These are phyloP conservation scores for Blumeria hordei DNA, from an alignment of 2,329 filamentous ascomycete species.

Conservation along the genomic window DNA sequence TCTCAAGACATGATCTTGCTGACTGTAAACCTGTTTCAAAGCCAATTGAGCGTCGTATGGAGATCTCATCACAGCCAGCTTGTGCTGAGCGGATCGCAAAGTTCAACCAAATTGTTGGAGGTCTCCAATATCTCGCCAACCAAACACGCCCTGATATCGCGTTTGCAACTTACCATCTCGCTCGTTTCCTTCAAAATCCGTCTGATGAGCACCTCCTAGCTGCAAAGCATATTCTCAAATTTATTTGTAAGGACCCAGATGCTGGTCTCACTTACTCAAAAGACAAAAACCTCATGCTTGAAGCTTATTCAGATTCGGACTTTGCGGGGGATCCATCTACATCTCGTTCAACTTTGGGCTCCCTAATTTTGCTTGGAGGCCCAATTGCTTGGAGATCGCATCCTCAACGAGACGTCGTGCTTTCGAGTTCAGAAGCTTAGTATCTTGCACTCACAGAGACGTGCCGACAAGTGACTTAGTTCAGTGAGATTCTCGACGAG, in stretches of 20 bases:
- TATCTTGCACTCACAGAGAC: constrained; percentile 1
- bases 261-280: background rate
- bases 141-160: background rate
- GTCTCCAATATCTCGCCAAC: background rate
- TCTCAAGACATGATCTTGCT: background rate
- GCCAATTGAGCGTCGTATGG: background rate
- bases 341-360: background rate
- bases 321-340: background rate
- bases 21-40: background rate
- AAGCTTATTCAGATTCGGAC: background rate
- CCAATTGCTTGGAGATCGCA: background rate
- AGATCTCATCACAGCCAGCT: background rate
- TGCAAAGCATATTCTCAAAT: background rate
- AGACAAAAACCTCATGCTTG: background rate
- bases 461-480: background rate
- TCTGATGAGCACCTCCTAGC: background rate
- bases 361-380: background rate
- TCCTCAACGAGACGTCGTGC: background rate
- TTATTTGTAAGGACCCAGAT: background rate
- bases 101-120: background rate
- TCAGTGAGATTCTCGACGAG: background rate
- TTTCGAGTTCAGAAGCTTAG: background rate
- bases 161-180: background rate
- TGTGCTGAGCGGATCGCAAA: background rate
- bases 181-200: background rate